These are phyloP conservation scores for Cladosporium sp. DNA, from an alignment of 2,329 filamentous ascomycete genomes.

Conservation along the genomic window DNA sequence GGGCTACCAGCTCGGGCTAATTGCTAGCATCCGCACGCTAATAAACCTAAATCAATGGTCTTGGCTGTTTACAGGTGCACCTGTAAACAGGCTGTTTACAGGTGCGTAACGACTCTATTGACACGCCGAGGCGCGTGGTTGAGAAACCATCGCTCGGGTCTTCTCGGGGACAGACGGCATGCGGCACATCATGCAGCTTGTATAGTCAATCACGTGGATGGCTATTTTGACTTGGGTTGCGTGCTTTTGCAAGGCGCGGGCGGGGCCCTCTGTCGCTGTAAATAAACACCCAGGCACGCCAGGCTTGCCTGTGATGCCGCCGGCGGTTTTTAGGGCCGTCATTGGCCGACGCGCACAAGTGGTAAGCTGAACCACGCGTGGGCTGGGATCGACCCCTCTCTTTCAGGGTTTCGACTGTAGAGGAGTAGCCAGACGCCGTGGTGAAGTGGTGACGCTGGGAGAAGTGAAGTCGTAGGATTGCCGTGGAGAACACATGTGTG, in stretches of 20 bases:
- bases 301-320: background rate
- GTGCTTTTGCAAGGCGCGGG: no score
- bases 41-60: no score
- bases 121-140: background rate
- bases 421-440: no score
- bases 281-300: background rate
- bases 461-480: no score
- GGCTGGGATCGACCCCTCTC: background rate
- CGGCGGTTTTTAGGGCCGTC: background rate
- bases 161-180: background rate
- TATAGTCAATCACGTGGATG: background rate
- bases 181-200: no score
- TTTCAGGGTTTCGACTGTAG: background rate
- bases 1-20: no score
- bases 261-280: background rate
- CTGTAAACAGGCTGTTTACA: no score
- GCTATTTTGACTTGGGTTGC: background rate
- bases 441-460: no score
- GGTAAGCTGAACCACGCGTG: slow-evolving; percentile 1
- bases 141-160: background rate
- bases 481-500: no score
- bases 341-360: background rate
- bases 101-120: no score
- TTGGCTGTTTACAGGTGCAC: no score
- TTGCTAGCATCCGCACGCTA: no score